These are phyloP conservation scores for Rhodotorula graminis DNA, from an alignment of 768 basidiomycete species.

Conservation along the genomic window DNA sequence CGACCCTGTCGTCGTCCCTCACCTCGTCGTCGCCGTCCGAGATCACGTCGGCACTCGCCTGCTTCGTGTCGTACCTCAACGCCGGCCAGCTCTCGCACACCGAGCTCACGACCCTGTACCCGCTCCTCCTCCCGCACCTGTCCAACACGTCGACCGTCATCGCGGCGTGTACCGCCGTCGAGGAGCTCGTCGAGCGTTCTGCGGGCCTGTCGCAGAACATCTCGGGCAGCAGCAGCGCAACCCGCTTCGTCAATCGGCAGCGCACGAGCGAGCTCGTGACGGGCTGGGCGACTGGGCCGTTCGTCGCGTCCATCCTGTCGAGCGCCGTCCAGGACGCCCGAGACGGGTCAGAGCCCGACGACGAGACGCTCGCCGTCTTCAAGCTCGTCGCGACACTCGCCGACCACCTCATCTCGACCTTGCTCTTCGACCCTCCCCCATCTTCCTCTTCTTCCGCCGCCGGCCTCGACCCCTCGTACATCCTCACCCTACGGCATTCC, in stretches of 20 bases:
- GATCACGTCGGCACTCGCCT: slow-evolving; percentile 33
- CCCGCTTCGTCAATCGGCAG: slow-evolving; percentile 21
- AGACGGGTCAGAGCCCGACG: slow-evolving; percentile 21
- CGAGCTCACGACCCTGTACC: slow-evolving; percentile 37
- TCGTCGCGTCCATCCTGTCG: background rate
- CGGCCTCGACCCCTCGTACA: background rate
- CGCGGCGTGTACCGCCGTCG: slow-evolving; percentile 29
- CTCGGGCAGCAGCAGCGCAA: slow-evolving; percentile 7
- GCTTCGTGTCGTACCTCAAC: slow-evolving; percentile 35
- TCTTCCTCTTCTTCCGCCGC: background rate
- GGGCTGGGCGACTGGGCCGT: slow-evolving; percentile 10
- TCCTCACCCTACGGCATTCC: slow-evolving; percentile 17
- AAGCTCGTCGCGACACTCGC: slow-evolving; percentile 38
- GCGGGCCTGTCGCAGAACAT: slow-evolving; percentile 1
- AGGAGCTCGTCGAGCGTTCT: slow-evolving; percentile 40
- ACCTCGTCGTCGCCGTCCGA: slow-evolving; percentile 10
- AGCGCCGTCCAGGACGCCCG: slow-evolving; percentile 16
- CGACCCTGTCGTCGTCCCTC: slow-evolving; percentile 30
- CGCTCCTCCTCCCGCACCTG: slow-evolving; percentile 38
- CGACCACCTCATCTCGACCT: slow-evolving; percentile 33
- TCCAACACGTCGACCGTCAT: slow-evolving; percentile 20
- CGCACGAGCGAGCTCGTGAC: slow-evolving; percentile 17
- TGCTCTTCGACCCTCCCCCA: slow-evolving; percentile 28
- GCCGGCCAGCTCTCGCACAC: slow-evolving; percentile 35
- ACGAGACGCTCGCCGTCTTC: slow-evolving; percentile 35